Evolutionary conservation across 805 yeast species (phyloP), one percentile per base, ranked within the genome.

Genomic region (Candida insectorum): DNA sequence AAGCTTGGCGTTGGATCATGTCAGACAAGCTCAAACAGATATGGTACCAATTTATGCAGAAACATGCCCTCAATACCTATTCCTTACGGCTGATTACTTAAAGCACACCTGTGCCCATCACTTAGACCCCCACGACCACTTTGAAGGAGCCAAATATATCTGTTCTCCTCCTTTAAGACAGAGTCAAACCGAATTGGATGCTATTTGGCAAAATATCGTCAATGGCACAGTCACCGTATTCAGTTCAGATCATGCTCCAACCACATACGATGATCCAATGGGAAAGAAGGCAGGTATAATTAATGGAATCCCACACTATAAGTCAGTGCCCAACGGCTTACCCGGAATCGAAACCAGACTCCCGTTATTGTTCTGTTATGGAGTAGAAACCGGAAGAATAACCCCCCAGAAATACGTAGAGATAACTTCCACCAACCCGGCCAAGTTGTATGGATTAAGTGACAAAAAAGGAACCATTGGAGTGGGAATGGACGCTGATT

Each of bases 131-230:
- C 47, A 43, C 6, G 72, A 66, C 32, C 34, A 45, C 9, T 71
- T 68, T 41, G 65, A 60, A 38, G 76, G 75, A 6, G 75, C 77
- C 9, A 71, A 71, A 48, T 66, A 62, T 41, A 60, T 71, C 15
- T 71, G 77, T 42, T 71, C 76, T 1, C 77, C 77, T 2, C 77
- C 77, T 4, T 42, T 70, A 31, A 58, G 77, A 45, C 65, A 62
- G 28, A 53, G 56, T 13, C 51, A 49, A 10, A 49, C 45, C 16
- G 72, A 69, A 21, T 47, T 67, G 19, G 62, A 62, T 5, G 71
- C 65, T 7, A 66, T 70, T 15, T 71, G 76, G 75, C 58, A 49
- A 29, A 63, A 60, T 4, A 56, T 71, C 33, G 56, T 60, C 30
- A 70, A 71, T 40, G 75, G 75, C 6, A 69, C 76, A 0, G 67